Evolutionary conservation across 257 asterid genomes (phyloP), one percentile per base, ranked within the genome.

Genomic region (Marsdenia floribunda): DNA sequence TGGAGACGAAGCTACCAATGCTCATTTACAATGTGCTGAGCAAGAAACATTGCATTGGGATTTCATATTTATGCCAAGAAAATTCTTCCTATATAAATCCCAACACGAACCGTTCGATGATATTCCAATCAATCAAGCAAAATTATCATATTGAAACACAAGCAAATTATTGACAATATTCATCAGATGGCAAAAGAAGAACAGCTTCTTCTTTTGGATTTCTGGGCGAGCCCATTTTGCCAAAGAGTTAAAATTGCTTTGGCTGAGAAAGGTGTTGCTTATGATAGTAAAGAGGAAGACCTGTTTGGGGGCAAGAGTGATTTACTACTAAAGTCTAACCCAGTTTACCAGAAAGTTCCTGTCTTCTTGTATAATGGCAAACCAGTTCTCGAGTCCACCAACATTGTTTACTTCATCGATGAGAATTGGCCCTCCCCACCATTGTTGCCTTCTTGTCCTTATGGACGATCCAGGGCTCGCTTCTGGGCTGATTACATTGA

Each of bases 401-500:
- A 87, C 79, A 89, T 92, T 49, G 92, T 92, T 18, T 77, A 80
- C 42, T 92, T 86, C 80, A 86, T 90, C 46, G 96, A 89, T n/a
- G 96, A 92, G 82, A 85, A 89, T 0, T 90, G 83, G 80, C 77
- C 87, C 35, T 77, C 82, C 4, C 82, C 86, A 0, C 85, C 79
- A 12, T 58, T 88, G 77, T 71, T 92, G 71, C 96, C 96, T 18
- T 60, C 85, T 68, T 84, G 79, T 37, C 42, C 93, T 33, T 92
- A 88, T 63, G 97, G 80, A 1, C 83, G 88, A 16, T 80, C 93
- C 46, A 66, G 84, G 55, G 92, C 96, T 47, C 87, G 97, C 29
- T 90, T 92, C 65, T 92, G 96, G 97, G 87, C 89, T 1, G 97
- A 90, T 35, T 90, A 82, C 79, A 84, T 92, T n/a, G 97, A 90